A percentile compares a stretch with the other conserved stretches of the same genome.
phyloP scores from a whole-genome alignment of 2,329 filamentous ascomycete genomes.

The Chaetomium sp. region DNA sequence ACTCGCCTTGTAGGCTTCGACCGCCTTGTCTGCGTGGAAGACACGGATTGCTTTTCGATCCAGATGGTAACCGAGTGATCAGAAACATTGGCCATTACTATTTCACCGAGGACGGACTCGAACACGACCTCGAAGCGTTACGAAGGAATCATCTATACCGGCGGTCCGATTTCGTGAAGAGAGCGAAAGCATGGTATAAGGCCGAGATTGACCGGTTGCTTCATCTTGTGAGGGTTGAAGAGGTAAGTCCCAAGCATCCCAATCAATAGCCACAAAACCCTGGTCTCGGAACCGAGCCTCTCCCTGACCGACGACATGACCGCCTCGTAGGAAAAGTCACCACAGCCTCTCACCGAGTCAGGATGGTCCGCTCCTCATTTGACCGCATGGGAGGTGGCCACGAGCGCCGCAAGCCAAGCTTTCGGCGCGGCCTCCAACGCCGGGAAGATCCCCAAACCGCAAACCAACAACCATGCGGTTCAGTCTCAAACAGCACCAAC shows the following conservation, averaged over 20 bases:
- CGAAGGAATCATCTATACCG: slow-evolving; percentile 15
- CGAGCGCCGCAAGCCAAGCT: too few relatives aligned
- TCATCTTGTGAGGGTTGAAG: slow-evolving; percentile 4
- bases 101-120: slow-evolving; percentile 14
- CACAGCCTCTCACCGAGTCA: too few relatives aligned
- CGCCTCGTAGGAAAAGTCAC: too few relatives aligned
- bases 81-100: slow-evolving; percentile 15
- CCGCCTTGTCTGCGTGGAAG: not conserved
- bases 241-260: slow-evolving; percentile 3
- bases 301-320: too few relatives aligned
- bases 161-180: slow-evolving; percentile 17
- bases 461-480: too few relatives aligned
- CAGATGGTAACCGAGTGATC: not conserved
- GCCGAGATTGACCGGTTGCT: slow-evolving; percentile 22
- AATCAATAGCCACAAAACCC: not conserved
- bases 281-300: too few relatives aligned
- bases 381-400: too few relatives aligned
- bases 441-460: too few relatives aligned
- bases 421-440: too few relatives aligned
- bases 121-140: slow-evolving; percentile 18
- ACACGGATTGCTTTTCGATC: not conserved
- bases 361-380: too few relatives aligned
- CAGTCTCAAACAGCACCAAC: slow-evolving; percentile 4
- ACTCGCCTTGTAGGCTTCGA: not conserved
- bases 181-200: slow-evolving; percentile 23